phyloP scores from a whole-genome alignment of 169 alveolate genomes.

The Plasmodium gonderi region DNA sequence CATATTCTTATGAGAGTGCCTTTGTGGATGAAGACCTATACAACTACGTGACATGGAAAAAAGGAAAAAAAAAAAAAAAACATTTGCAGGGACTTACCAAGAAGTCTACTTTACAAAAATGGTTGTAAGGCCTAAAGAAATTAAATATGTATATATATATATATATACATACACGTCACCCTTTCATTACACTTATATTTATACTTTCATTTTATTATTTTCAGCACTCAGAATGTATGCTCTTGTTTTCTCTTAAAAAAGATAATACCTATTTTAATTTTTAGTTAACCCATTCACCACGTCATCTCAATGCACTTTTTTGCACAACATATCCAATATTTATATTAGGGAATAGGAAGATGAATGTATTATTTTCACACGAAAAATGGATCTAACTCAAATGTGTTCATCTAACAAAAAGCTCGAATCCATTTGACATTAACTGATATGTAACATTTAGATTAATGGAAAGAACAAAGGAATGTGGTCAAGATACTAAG shows the following conservation, averaged over 20 bases:
- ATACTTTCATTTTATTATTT: background rate
- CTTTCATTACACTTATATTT: background rate
- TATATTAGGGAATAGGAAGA: background rate
- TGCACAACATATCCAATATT: background rate
- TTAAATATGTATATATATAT: too few species aligned
- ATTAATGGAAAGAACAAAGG: background rate
- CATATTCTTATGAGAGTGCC: background rate
- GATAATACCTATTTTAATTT: background rate
- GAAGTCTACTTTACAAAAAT: background rate
- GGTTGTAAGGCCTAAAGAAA: background rate
- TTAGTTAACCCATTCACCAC: background rate
- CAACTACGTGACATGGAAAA: background rate
- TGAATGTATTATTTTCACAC: background rate
- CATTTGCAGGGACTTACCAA: background rate
- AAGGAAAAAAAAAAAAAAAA: background rate
- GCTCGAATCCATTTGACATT: background rate
- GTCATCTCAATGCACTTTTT: background rate
- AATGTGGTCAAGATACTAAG: background rate
- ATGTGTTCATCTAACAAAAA: background rate
- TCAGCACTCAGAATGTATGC: background rate
- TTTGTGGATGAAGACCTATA: background rate
- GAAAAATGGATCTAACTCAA: background rate
- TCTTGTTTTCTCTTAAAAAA: background rate
- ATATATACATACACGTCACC: too few species aligned
- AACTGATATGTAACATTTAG: background rate